phyloP scores from a whole-genome alignment of 768 basidiomycete species.

The Russula sp. region DNA sequence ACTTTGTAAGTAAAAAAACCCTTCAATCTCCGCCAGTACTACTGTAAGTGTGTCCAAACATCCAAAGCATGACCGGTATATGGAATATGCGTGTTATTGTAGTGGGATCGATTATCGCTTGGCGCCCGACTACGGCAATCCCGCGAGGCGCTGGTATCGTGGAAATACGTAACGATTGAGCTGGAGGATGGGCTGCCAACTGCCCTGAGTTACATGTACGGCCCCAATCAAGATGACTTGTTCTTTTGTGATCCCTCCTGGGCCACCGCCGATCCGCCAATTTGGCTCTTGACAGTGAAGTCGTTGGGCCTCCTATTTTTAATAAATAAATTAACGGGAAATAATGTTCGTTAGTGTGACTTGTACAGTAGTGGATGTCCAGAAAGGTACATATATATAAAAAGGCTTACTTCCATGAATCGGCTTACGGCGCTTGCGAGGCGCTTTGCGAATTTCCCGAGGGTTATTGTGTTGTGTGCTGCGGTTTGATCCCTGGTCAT shows the following conservation, averaged over 20 bases:
- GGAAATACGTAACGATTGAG: conserved; percentile 13
- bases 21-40: too few species aligned
- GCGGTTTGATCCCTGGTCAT: conserved; percentile 19
- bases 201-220: conserved; percentile 22
- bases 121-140: not conserved
- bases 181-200: conserved; percentile 26
- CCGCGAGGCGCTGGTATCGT: not conserved
- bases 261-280: conserved; percentile 5
- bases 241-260: conserved; percentile 7
- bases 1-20: too few species aligned
- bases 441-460: conserved; percentile 8
- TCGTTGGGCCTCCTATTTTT: not conserved
- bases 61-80: too few species aligned
- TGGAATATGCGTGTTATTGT: too few species aligned
- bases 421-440: conserved; percentile 14
- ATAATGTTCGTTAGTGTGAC: too few species aligned
- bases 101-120: too few species aligned
- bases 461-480: conserved; percentile 3
- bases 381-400: too few species aligned
- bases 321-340: too few species aligned
- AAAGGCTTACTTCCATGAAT: conserved; percentile 13
- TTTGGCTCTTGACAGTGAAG: not conserved
- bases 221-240: conserved; percentile 7
- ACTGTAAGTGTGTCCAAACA: too few species aligned
- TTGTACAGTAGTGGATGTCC: too few species aligned